These are phyloP conservation scores for Serendipita vermifera DNA, from an alignment of 768 basidiomycete genomes.

Conservation along the genomic window DNA sequence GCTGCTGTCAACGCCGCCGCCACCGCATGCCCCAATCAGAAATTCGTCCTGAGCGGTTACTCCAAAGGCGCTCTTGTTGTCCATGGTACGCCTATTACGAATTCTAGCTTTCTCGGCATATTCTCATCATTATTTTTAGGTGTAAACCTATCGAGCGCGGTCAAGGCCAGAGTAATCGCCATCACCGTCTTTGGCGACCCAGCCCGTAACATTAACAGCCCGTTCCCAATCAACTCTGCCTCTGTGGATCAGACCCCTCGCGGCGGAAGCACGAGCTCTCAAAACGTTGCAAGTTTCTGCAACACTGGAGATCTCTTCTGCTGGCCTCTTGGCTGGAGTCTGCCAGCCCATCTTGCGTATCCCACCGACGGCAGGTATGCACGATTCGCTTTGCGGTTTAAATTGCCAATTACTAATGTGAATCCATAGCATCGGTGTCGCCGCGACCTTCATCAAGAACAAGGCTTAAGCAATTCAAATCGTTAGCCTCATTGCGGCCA, in stretches of 20 bases:
- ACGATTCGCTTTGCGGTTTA: no score
- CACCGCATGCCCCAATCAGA: constrained; percentile 1
- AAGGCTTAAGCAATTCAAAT: no score
- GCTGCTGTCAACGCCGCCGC: no score
- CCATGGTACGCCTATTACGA: not conserved
- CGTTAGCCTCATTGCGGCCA: no score
- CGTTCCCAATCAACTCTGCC: not conserved
- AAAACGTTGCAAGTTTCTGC: constrained; percentile 1
- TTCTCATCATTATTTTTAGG: constrained; percentile 3
- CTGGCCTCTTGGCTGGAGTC: not conserved
- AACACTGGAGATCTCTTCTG: not conserved
- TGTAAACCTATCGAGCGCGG: not conserved
- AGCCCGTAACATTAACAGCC: not conserved
- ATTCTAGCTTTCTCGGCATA: not conserved
- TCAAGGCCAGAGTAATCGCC: not conserved
- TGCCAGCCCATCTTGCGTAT: not conserved
- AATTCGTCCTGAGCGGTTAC: not conserved
- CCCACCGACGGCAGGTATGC: not conserved
- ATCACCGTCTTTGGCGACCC: not conserved
- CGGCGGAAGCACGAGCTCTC: constrained; percentile 1
- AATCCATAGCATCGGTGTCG: no score
- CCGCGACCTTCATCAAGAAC: no score
- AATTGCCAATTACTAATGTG: no score
- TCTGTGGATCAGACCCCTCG: not conserved
- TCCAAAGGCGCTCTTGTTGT: not conserved